Evolutionary conservation across 2,329 filamentous ascomycete species (phyloP), one percentile per base, ranked within the genome.

Genomic region (Mycogone perniciosa): DNA sequence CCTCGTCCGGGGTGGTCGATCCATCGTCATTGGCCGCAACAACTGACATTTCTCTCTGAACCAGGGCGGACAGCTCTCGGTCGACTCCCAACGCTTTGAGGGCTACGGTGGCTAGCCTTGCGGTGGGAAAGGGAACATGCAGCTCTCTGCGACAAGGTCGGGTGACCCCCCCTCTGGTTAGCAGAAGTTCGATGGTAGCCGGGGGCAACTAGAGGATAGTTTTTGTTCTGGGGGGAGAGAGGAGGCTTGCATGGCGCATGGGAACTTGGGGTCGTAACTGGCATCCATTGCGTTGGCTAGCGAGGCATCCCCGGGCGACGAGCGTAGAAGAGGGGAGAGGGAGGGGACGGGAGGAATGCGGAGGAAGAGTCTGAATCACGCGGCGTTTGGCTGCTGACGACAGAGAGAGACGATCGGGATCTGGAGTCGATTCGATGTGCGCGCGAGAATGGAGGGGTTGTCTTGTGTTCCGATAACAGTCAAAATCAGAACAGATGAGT

Each of bases 41-140:
- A 45, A 89, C 74, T 38, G 77, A 74, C 57, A 96, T 85, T 2
- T 77, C 74, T 51, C 92, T 84, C 42, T 76, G 79, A 50, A 97
- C 92, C 8, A 93, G 80, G 10, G 87, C 81, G 1, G 92, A 97
- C 45, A 97, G 79, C 67, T 99, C 93, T 55, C 84, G 79, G 70
- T 99, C 93, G 59, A 97, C 91, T 52, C 84, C 76, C 40, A 97
- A 78, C 37, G 89, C 81, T 59, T 80, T 79, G 34, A 88, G 77
- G 40, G 92, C 90, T 44, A 86, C 82, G 43, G 76, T 77, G 47
- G 92, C 90, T 43, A 96, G 82, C 55, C 88, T 85, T 34, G 83
- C 67, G 38, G 84, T 88, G 20, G 91, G 91, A 64, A 97, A 86
- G 41, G 93, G 92, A 53, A 93, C 77, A 60, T 84, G 76, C 56